Evolutionary conservation across 495 filamentous ascomycete species (phyloP).

Genomic region (Halenospora varia): DNA sequence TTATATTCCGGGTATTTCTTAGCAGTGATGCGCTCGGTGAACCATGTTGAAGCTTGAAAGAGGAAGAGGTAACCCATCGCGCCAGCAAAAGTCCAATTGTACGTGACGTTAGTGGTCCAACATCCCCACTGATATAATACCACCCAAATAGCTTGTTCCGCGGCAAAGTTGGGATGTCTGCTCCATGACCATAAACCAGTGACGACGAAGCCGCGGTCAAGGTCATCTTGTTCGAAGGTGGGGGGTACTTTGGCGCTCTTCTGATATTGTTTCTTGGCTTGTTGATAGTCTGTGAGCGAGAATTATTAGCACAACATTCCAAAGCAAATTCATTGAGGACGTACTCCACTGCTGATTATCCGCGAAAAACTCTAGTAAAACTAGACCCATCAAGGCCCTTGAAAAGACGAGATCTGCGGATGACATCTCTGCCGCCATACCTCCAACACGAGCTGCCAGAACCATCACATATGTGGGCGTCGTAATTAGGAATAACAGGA

Average conservation of each 20-base stretch:
- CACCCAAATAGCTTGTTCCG: slow-evolving; percentile 91
- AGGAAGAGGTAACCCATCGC: slow-evolving; percentile 64
- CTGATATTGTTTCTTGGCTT: slow-evolving; percentile 72
- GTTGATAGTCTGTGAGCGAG: slow-evolving; percentile 58
- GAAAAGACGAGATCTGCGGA: slow-evolving; percentile 66
- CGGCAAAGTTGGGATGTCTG: slow-evolving; percentile 91
- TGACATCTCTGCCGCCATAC: slow-evolving; percentile 37
- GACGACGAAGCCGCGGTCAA: slow-evolving; percentile 88
- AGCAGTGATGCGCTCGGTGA: slow-evolving; percentile 78
- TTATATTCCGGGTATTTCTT: slow-evolving; percentile 86
- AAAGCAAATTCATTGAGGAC: slow-evolving; percentile 18
- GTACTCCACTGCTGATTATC: slow-evolving; percentile 92
- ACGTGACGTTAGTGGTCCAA: slow-evolving; percentile 60
- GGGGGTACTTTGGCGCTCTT: slow-evolving; percentile 64
- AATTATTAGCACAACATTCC: slow-evolving; percentile 22
- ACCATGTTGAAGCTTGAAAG: slow-evolving; percentile 82
- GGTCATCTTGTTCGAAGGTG: slow-evolving; percentile 61
- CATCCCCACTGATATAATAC: slow-evolving; percentile 82
- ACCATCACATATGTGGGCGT: slow-evolving; percentile 82
- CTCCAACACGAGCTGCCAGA: slow-evolving; percentile 34
- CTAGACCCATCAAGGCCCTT: slow-evolving; percentile 59
- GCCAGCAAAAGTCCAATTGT: slow-evolving; percentile 79
- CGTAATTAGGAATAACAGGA: slow-evolving; percentile 71
- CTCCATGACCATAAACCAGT: slow-evolving; percentile 80
- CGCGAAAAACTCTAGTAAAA: slow-evolving; percentile 74